A percentile compares a stretch with the other conserved stretches of the same genome.
These are phyloP conservation scores for Macrophomina pseudophaseolina DNA, from an alignment of 2,329 filamentous ascomycete genomes.

Conservation along the genomic window DNA sequence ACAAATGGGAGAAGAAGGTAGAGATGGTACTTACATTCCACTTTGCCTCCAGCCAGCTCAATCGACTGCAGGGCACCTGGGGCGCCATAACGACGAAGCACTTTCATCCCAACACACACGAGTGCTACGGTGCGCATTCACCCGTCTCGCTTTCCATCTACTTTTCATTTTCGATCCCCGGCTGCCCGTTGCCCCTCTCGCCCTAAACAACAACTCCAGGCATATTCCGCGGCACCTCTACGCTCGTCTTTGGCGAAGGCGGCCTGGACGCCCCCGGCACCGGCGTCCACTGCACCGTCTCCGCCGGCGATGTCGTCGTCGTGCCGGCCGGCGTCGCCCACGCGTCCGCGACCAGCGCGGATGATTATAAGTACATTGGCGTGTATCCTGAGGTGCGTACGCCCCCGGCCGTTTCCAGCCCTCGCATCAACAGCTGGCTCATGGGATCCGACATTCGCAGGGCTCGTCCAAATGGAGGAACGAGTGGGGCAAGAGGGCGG, in stretches of 20 bases:
- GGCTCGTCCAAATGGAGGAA: conserved; percentile 28
- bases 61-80: conserved; percentile 31
- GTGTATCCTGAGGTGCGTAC: conserved; percentile 42
- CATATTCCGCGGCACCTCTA: conserved; percentile 36
- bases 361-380: conserved; percentile 43
- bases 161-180: too few species aligned
- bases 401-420: too few species aligned
- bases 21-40: neutral
- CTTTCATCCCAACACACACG: conserved; percentile 46
- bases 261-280: conserved; percentile 31
- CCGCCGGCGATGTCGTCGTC: conserved; percentile 43
- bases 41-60: neutral
- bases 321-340: conserved; percentile 44
- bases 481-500: conserved; percentile 24
- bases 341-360: conserved; percentile 36
- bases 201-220: neutral
- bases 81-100: conserved; percentile 35
- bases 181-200: too few species aligned
- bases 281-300: conserved; percentile 27
- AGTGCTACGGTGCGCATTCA: conserved; percentile 41
- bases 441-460: neutral
- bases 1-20: conserved; percentile 42
- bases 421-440: too few species aligned
- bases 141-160: neutral
- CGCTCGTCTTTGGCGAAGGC: conserved; percentile 40